These are phyloP conservation scores for Venustampulla echinocandica DNA, from an alignment of 495 filamentous ascomycete genomes.

Conservation along the genomic window DNA sequence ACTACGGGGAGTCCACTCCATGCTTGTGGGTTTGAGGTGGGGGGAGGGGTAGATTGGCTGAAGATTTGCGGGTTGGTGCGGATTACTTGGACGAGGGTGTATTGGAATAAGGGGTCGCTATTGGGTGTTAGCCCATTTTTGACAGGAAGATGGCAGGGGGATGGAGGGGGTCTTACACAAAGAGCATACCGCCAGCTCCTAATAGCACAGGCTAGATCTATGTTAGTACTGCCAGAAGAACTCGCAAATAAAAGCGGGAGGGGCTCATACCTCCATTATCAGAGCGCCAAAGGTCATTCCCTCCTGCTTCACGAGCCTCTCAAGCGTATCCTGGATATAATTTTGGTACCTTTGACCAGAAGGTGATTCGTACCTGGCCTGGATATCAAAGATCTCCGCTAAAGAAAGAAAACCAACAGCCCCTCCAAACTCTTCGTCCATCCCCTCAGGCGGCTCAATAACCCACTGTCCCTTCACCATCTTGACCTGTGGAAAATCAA, in stretches of 20 bases:
- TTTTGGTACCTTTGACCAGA: slow-evolving; percentile 41
- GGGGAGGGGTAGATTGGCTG: slow-evolving; percentile 15
- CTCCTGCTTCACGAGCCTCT: slow-evolving; percentile 37
- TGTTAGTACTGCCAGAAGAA: background rate
- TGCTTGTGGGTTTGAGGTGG: slow-evolving; percentile 11
- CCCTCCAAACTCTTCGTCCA: slow-evolving; percentile 38
- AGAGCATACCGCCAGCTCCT: slow-evolving; percentile 69
- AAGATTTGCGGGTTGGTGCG: slow-evolving; percentile 48
- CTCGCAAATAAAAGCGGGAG: background rate
- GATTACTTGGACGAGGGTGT: slow-evolving; percentile 51
- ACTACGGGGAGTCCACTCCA: slow-evolving; percentile 70
- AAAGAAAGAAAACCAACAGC: slow-evolving; percentile 40
- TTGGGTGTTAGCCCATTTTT: slow-evolving; percentile 14
- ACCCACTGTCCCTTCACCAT: slow-evolving; percentile 55
- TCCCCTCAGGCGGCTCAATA: slow-evolving; percentile 42
- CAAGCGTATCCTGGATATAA: slow-evolving; percentile 47
- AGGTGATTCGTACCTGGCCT: slow-evolving; percentile 33
- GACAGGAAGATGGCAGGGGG: background rate
- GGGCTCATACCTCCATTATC: slow-evolving; percentile 45
- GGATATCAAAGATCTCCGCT: slow-evolving; percentile 52
- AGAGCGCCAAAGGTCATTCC: slow-evolving; percentile 63
- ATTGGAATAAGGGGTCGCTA: slow-evolving; percentile 72
- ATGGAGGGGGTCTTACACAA: slow-evolving; percentile 46
- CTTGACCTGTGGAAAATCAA: slow-evolving; percentile 61
- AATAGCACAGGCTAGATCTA: slow-evolving; percentile 50